Evolutionary conservation across 2,329 filamentous ascomycete genomes (phyloP), one percentile per base, ranked within the genome.

Genomic region (Monosporascus sp.): DNA sequence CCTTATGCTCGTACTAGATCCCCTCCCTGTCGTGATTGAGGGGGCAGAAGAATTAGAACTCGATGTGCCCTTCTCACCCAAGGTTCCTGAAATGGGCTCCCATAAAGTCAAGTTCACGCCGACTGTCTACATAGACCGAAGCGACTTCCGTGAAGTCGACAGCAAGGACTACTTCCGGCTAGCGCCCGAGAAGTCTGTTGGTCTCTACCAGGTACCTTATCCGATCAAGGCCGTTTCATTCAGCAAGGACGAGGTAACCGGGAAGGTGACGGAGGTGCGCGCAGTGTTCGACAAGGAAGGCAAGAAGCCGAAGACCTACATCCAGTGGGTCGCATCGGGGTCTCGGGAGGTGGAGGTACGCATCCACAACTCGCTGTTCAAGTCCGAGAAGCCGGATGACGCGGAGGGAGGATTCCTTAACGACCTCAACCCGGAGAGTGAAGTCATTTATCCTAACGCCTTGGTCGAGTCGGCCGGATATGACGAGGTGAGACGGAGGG

Each of bases 1-100:
- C 25, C 79, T 97, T 14, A 94, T 95, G 88, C 79, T 97, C 31
- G 83, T 97, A 2, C 80, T 96, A 20, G 90, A 97, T 60, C 93
- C 93, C 0, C 76, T 97, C 46, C 86, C 84, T 37, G 84, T 97
- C 14, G 76, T 90, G 31, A 90, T 97, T 54, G 88, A 94, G 60
- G 88, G 93, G 63, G 77, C 88, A 0, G 80, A 85, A 15, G 86
- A 89, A 51, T 78, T 88, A 49, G 82, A 89, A 55, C 68, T 93
- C 3, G 80, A 82, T 2, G 75, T 89, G 7, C 90, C 91, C 0
- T 96, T 96, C 72, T 88, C 88, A 18, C 85, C 89, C 24, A 96
- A 95, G 72, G 84, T 92, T 60, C 80, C 88, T 2, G 77, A 75
- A 17, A 83, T 87, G 70, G 86, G 85, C 35, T 78, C 74, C 9